Percentiles rank a stretch among this genome's conserved stretches.
These are phyloP conservation scores for Neoboletus brunneissimus DNA, from an alignment of 768 basidiomycete genomes.

Conservation along the genomic window DNA sequence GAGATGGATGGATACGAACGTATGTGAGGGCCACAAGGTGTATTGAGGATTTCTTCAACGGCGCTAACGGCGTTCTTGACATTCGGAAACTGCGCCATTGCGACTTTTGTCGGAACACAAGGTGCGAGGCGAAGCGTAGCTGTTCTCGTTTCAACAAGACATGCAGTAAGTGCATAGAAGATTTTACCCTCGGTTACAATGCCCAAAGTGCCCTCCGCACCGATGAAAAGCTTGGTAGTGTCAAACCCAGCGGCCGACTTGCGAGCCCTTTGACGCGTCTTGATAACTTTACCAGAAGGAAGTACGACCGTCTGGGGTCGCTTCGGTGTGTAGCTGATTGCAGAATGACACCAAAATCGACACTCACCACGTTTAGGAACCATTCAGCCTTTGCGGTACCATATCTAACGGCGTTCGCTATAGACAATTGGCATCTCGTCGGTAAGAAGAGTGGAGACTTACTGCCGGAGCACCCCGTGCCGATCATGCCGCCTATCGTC, in stretches of 20 bases:
- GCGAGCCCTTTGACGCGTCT: conserved; percentile 69
- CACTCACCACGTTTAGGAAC: conserved; percentile 74
- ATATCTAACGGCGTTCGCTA: conserved; percentile 81
- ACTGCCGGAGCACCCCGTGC: conserved; percentile 81
- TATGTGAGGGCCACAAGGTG: conserved; percentile 66
- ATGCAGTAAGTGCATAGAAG: background rate
- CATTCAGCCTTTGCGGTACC: conserved; percentile 87
- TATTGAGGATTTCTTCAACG: conserved; percentile 75
- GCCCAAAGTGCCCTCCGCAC: conserved; percentile 50
- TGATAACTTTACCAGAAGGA: conserved; percentile 82
- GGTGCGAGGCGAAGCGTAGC: conserved; percentile 84
- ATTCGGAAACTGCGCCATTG: conserved; percentile 82
- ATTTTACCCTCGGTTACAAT: conserved; percentile 78
- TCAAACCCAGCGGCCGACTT: too few species aligned
- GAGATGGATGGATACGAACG: conserved; percentile 44
- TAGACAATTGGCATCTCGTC: background rate
- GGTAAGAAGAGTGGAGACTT: conserved; percentile 30
- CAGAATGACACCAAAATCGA: background rate
- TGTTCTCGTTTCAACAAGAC: conserved; percentile 25
- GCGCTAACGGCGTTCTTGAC: conserved; percentile 76
- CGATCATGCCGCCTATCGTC: conserved; percentile 88
- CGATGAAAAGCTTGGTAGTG: too few species aligned
- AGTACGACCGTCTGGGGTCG: conserved; percentile 71
- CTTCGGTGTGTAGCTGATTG: background rate
- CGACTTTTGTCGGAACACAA: conserved; percentile 77